Base-by-base conservation (phyloP, 495 filamentous ascomycete species). In the Penicillium fimorum region DNA sequence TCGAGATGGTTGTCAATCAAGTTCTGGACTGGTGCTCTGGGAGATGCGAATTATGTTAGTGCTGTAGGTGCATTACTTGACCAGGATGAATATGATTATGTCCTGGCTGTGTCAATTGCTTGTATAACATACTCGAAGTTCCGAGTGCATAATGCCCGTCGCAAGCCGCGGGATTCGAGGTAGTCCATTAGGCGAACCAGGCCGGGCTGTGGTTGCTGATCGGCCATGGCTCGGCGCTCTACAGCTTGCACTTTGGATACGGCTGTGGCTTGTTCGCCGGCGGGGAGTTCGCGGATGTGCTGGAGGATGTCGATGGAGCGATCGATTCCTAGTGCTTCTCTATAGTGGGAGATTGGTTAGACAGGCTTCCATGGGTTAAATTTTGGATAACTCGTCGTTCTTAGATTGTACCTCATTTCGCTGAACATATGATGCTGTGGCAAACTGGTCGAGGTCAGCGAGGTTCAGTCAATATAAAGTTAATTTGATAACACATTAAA, bases 381-480 rank as follows among this genome's bases (percentile, higher is more conserved):
- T 47, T 30, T 10, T 33, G n/a, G 30, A 33, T 45, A 30, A 41
- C 15, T 48, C 32, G 1, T 53, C 8, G 38, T 29, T 25, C 5
- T 46, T 24, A 42, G 81, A 68, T 68, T 78, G 22, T 74, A 73
- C 77, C 92, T 87, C 90, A 96, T 96, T 59, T 89, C 76, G 1
- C 67, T 59, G 79, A 96, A 97, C 94, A 98, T 97, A 79, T 95
- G 91, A 62, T 87, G 91, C 76, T 97, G 94, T 0, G 92, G 94
- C 44, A 90, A 76, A 67, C 92, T 92, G 10, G 42, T 50, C 24
- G 47, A 47, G 40, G 47, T 61, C 25, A 66, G 58, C 42, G 13
- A 20, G 18, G 45, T 10, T 44, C 1, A 2, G 10, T 27, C 17
- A 32, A 13, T 22, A 33, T 22, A 29, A 9, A 22, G 29, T 29